These are phyloP conservation scores for Pythium monospermum DNA, from an alignment of 352 stramenopile genomes.

Conservation along the genomic window DNA sequence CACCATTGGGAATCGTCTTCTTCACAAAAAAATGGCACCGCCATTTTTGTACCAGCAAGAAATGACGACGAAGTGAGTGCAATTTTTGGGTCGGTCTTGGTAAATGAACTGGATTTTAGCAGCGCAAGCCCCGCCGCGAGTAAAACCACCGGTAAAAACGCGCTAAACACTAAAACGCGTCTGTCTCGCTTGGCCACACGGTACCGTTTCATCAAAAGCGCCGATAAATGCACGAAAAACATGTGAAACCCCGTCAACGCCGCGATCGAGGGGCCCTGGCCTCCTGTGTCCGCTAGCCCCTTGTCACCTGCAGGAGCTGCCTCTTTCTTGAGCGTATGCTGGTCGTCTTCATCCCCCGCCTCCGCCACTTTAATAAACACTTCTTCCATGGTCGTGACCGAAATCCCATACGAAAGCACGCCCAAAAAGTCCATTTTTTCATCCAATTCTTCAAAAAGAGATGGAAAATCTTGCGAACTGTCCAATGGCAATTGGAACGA, in stretches of 20 bases:
- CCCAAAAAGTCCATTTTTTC: constrained; percentile 25
- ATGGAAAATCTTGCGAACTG: constrained; percentile 33
- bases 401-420: constrained; percentile 48
- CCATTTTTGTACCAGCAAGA: constrained; percentile 21
- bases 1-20: constrained; percentile 45
- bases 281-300: background rate
- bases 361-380: constrained; percentile 76
- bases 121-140: constrained; percentile 75
- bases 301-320: background rate
- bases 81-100: constrained; percentile 42
- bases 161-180: constrained; percentile 66
- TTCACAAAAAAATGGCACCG: constrained; percentile 47
- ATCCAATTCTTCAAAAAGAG: constrained; percentile 54
- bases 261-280: constrained; percentile 9
- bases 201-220: constrained; percentile 82
- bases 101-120: constrained; percentile 55
- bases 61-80: constrained; percentile 29
- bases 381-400: constrained; percentile 82
- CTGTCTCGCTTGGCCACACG: constrained; percentile 86
- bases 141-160: constrained; percentile 62
- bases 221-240: constrained; percentile 82
- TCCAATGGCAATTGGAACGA: constrained; percentile 52
- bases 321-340: constrained; percentile 39
- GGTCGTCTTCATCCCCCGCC: constrained; percentile 34
- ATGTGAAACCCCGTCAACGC: constrained; percentile 17